phyloP scores from a whole-genome alignment of 139 green algal genomes.

The Pseudopediastrum boryanum region DNA sequence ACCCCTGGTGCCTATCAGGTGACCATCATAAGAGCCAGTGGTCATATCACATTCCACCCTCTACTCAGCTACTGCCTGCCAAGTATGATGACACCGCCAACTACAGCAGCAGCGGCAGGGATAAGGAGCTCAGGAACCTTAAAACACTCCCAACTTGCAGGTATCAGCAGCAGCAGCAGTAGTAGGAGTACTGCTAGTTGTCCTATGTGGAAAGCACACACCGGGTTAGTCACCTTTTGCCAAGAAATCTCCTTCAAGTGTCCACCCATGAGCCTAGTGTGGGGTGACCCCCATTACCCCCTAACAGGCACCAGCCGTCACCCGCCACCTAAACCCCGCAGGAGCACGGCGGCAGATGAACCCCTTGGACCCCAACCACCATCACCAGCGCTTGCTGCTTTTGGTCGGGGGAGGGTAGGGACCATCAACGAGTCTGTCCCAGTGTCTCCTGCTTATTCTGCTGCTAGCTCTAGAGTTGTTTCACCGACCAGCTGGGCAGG shows the following conservation, averaged over 20 bases:
- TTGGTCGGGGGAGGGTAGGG: no score
- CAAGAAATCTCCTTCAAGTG: constrained; percentile 25
- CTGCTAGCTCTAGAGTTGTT: no score
- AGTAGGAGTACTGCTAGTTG: no score
- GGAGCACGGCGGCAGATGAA: no score
- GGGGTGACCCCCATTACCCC: background rate
- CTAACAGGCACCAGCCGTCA: background rate
- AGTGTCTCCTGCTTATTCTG: no score
- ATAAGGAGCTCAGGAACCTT: no score
- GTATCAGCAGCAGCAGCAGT: no score
- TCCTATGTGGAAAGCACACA: no score
- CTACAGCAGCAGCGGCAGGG: background rate
- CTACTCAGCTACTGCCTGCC: constrained; percentile 31
- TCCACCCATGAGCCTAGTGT: constrained; percentile 1
- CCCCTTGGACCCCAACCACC: background rate
- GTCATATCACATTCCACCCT: constrained; percentile 10
- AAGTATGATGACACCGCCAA: constrained; percentile 5
- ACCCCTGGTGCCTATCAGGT: constrained; percentile 6
- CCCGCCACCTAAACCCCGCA: no score
- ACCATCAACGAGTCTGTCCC: no score
- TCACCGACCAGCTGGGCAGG: no score
- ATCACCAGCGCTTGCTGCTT: background rate
- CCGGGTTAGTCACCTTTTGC: background rate
- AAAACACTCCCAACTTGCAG: no score
- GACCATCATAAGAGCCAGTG: background rate